Base-by-base conservation (phyloP, 2,329 filamentous ascomycete species). In the Trichoderma koningiopsis region DNA sequence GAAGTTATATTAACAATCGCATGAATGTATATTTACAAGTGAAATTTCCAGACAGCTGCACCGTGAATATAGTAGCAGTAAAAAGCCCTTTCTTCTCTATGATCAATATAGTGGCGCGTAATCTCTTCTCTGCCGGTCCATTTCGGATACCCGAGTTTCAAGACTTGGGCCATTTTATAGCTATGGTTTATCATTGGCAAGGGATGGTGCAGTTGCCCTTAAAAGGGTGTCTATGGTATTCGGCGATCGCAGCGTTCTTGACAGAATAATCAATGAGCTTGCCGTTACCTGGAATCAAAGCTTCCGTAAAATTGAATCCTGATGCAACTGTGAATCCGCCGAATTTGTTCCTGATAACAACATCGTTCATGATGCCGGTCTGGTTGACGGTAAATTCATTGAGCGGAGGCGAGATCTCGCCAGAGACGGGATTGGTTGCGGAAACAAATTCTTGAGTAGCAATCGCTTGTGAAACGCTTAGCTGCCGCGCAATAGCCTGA, bases 251-350 rank as follows among this genome's bases (percentile, higher is more conserved):
- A 10, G 53, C 63, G 19, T 58, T 16, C 53, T 13, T 66, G 27
- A 66, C n/a, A 4, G 53, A 57, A 47, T 57, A 58, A 11, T 66
- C 53, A 35, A 66, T 66, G 37, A 66, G 63, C 27, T 66, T 57
- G n/a, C 63, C 53, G 33, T 19, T n/a, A 27, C 62, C 62, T 27
- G 62, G 62, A 43, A 57, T 11, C 24, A 65, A 56, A 24, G 62
- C 62, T 6, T 37, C 52, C 3, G 19, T 37, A 24, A 65, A 65
- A n/a, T 65, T 47, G 35, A 56, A 65, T 5, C 19, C 33, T 5
- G 52, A 35, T 0, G 62, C 35, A 1, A 56, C 37, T 6, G 16
- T 57, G 52, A 65, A 65, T 13, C 62, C 62, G 27, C 62, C 62
- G 19, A 57, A 65, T 27, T 47, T 53, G 33, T 31, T 13, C 24